A percentile compares a stretch with the other conserved stretches of the same genome.
Evolutionary conservation across 352 stramenopile species (phyloP).

Genomic region (Globisporangium megalacanthum): DNA sequence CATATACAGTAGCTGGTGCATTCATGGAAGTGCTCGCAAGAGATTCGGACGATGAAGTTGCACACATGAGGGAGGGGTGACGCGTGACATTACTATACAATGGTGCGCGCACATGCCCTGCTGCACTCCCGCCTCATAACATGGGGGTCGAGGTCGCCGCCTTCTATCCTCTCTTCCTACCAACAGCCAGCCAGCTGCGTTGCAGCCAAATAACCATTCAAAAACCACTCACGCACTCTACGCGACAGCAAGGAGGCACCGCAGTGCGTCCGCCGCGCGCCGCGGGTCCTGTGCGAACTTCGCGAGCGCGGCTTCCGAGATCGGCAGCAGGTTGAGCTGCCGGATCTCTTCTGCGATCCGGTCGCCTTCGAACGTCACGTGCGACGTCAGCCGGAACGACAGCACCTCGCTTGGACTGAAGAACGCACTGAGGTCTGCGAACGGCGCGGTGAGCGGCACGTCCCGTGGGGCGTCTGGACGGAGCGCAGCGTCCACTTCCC

Average conservation of each 20-base stretch:
- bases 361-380: slow-evolving; percentile 75
- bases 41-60: too few relatives aligned
- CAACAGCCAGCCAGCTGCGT: too few relatives aligned
- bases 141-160: too few relatives aligned
- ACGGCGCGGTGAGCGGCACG: slow-evolving; percentile 58
- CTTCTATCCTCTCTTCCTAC: too few relatives aligned
- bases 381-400: slow-evolving; percentile 67
- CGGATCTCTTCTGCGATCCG: slow-evolving; percentile 79
- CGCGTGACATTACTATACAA: too few relatives aligned
- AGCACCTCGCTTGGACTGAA: slow-evolving; percentile 48
- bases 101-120: too few relatives aligned
- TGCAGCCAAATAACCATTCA: too few relatives aligned
- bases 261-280: slow-evolving; percentile 51
- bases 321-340: slow-evolving; percentile 59
- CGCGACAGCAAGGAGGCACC: slow-evolving; percentile 32
- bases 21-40: too few relatives aligned
- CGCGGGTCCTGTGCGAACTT: slow-evolving; percentile 50
- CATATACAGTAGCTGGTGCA: too few relatives aligned
- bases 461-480: slow-evolving; percentile 42
- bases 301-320: slow-evolving; percentile 42
- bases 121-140: too few relatives aligned
- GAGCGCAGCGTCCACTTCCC: slow-evolving; percentile 58
- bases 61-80: too few relatives aligned
- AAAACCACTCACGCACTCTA: slow-evolving; percentile 6
- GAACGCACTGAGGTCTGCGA: slow-evolving; percentile 48